These are phyloP conservation scores for Aspergillus eucalypticola DNA, from an alignment of 2,329 filamentous ascomycete genomes.

Conservation along the genomic window DNA sequence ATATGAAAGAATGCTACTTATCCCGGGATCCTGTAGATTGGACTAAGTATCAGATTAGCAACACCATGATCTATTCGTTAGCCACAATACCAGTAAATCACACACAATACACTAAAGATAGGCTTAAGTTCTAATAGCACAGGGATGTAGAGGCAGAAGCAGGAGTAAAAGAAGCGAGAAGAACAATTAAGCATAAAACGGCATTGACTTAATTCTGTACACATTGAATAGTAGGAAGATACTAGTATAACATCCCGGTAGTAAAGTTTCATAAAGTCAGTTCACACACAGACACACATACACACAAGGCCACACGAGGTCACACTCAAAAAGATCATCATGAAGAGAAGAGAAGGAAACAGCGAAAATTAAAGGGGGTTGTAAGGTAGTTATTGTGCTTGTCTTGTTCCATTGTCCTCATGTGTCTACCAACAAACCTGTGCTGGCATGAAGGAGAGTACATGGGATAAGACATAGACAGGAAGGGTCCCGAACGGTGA, in stretches of 20 bases:
- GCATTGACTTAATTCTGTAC: constrained; percentile 12
- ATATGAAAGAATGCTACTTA: too few relatives aligned
- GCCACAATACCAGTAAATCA: neutral
- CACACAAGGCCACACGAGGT: too few relatives aligned
- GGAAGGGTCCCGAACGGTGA: neutral
- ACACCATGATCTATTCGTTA: neutral
- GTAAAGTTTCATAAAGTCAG: constrained; percentile 6
- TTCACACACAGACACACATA: neutral
- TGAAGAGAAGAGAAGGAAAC: neutral
- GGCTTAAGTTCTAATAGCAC: neutral
- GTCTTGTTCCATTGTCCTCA: too few relatives aligned
- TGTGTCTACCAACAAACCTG: too few relatives aligned
- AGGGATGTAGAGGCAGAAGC: neutral
- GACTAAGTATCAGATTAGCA: too few relatives aligned
- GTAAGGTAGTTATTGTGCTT: too few relatives aligned
- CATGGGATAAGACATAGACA: too few relatives aligned
- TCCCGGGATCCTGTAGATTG: too few relatives aligned
- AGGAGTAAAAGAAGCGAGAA: neutral
- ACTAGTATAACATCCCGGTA: neutral
- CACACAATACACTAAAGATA: neutral
- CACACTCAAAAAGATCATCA: constrained; percentile 4
- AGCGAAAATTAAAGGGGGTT: neutral
- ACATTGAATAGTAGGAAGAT: neutral
- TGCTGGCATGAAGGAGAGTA: too few relatives aligned
- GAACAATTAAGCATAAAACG: neutral